phyloP scores from a whole-genome alignment of 2,329 filamentous ascomycete species.

The Exophiala dermatitidis region DNA sequence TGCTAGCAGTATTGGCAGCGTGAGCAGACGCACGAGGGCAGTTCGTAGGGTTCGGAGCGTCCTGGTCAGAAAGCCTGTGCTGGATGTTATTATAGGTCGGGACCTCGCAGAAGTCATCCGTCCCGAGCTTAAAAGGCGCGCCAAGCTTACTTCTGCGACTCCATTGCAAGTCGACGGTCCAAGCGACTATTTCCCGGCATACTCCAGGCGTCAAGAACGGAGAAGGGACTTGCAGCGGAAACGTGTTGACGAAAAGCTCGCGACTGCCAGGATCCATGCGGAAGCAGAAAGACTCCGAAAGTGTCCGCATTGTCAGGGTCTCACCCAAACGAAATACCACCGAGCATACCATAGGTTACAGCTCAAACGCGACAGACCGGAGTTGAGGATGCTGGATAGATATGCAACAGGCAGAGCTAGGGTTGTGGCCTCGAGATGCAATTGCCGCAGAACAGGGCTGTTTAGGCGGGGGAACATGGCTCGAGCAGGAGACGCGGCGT shows the following conservation, averaged over 20 bases:
- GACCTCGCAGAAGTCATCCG: conserved; percentile 16
- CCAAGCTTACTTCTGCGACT: background rate
- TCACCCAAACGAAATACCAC: conserved; percentile 6
- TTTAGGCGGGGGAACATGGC: background rate
- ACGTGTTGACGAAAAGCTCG: conserved; percentile 9
- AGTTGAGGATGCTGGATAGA: conserved; percentile 7
- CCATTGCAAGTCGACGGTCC: conserved; percentile 12
- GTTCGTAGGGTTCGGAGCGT: conserved; percentile 11
- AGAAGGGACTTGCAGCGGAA: conserved; percentile 4
- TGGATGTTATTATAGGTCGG: conserved; percentile 18
- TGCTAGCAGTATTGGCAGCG: background rate
- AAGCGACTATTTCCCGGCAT: conserved; percentile 4
- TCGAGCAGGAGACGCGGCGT: background rate
- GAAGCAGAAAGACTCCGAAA: conserved; percentile 11
- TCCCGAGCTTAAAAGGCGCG: conserved; percentile 11
- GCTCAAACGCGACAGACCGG: conserved; percentile 14
- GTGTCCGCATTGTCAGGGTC: conserved; percentile 9
- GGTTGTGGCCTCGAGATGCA: conserved; percentile 9
- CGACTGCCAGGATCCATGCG: conserved; percentile 8
- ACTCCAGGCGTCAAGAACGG: conserved; percentile 5
- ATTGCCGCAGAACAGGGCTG: conserved; percentile 3
- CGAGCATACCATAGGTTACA: conserved; percentile 8
- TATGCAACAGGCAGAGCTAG: conserved; percentile 5
- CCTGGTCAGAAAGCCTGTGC: conserved; percentile 15
- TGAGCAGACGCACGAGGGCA: conserved; percentile 10